Evolutionary conservation across 1,284 basidiomycete species (phyloP).

Genomic region (Pseudozyma sp.): DNA sequence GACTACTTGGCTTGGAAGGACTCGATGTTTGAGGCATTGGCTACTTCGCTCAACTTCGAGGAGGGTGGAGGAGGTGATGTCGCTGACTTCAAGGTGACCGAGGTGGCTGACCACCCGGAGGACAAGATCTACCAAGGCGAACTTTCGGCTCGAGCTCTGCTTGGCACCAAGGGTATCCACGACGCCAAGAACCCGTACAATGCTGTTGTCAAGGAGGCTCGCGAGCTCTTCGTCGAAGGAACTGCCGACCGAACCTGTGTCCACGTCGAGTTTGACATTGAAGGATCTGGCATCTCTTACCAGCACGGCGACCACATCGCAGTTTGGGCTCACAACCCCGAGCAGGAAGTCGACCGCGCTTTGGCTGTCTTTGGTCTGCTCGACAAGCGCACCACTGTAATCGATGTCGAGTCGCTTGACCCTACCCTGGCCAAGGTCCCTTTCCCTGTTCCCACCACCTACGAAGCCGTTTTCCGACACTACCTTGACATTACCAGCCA

Average conservation of each 20-base stretch:
- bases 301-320: constrained; percentile 98
- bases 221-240: constrained; percentile 83
- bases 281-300: constrained; percentile 96
- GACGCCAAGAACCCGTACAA: constrained; percentile 97
- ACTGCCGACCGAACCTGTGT: constrained; percentile 87
- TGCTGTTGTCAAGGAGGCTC: constrained; percentile 80
- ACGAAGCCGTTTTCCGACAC: constrained; percentile 91
- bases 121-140: constrained; percentile 67
- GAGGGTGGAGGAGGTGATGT: constrained; percentile 95
- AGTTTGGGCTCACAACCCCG: constrained; percentile 95
- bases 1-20: constrained; percentile 99
- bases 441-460: constrained; percentile 96
- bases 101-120: constrained; percentile 73
- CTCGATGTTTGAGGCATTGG: constrained; percentile 90
- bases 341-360: constrained; percentile 88
- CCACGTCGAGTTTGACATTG: constrained; percentile 92
- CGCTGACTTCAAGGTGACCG: constrained; percentile 92
- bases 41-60: constrained; percentile 84
- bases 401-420: constrained; percentile 91
- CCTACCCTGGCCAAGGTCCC: constrained; percentile 98
- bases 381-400: constrained; percentile 77
- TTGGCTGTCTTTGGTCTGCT: constrained; percentile 86
- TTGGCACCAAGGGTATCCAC: constrained; percentile 85
- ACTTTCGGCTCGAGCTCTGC: constrained; percentile 79
- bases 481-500: constrained; percentile 95